Conservation (phyloP, 2,329 filamentous ascomycete species). For the Penicillium sp. region DNA sequence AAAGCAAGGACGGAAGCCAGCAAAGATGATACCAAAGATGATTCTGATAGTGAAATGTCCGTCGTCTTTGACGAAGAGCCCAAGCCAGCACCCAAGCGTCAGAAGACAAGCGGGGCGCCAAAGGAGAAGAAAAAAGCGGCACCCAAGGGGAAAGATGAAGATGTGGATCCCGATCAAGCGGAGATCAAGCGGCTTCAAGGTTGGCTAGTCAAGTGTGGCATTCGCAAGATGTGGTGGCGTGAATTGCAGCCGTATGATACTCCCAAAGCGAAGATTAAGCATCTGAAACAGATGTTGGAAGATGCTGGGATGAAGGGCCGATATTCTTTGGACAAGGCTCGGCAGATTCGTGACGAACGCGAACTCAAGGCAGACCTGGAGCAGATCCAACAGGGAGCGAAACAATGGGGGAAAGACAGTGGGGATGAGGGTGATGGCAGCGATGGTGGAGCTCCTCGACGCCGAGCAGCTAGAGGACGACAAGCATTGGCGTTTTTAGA, state of each 20-base stretch:
- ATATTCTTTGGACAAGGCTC: constrained; percentile 82
- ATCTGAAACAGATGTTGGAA: constrained; percentile 76
- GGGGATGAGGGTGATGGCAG: constrained; percentile 42
- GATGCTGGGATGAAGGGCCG: constrained; percentile 88
- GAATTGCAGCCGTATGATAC: constrained; percentile 80
- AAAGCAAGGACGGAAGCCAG: constrained; percentile 18
- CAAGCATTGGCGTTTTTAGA: constrained; percentile 64
- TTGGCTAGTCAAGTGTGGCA: constrained; percentile 85
- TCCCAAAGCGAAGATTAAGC: constrained; percentile 75
- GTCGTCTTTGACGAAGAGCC: constrained; percentile 76
- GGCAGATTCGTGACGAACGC: constrained; percentile 82
- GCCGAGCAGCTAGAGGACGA: constrained; percentile 45
- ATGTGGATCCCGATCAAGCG: constrained; percentile 66
- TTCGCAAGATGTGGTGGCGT: constrained; percentile 87
- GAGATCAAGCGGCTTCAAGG: constrained; percentile 88
- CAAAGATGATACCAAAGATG: constrained; percentile 51
- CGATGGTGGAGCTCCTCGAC: constrained; percentile 40
- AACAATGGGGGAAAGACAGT: constrained; percentile 69
- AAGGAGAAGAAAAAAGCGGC: constrained; percentile 37
- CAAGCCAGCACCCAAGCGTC: constrained; percentile 60
- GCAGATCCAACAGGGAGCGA: constrained; percentile 79
- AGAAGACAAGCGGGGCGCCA: constrained; percentile 34
- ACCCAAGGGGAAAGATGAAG: constrained; percentile 50
- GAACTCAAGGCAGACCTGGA: constrained; percentile 85
- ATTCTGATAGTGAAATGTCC: constrained; percentile 69